phyloP scores from a whole-genome alignment of 2,329 filamentous ascomycete genomes.

The Allantophomopsis cytisporea region DNA sequence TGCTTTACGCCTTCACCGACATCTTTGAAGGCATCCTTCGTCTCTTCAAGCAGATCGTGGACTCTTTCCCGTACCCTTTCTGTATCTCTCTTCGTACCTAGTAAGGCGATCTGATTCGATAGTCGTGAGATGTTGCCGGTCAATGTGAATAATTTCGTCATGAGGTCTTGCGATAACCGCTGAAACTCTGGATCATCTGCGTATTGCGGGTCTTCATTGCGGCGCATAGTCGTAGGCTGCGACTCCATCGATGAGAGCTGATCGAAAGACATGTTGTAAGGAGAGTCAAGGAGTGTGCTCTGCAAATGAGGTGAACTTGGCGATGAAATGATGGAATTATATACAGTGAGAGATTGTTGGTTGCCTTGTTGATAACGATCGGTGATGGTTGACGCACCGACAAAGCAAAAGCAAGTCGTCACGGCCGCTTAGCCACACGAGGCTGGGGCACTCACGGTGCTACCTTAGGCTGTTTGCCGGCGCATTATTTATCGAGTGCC shows the following conservation, averaged over 20 bases:
- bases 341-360: too few species aligned
- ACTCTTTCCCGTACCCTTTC: slow-evolving; percentile 84
- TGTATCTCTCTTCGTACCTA: slow-evolving; percentile 86
- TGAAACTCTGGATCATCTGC: slow-evolving; percentile 89
- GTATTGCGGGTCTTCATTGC: slow-evolving; percentile 61
- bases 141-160: slow-evolving; percentile 78
- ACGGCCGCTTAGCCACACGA: too few species aligned
- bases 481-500: too few species aligned
- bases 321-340: too few species aligned
- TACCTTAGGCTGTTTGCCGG: too few species aligned
- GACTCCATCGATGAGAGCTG: slow-evolving; percentile 75
- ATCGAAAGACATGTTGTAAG: slow-evolving; percentile 70
- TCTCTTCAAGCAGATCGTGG: slow-evolving; percentile 76
- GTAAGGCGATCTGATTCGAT: slow-evolving; percentile 67
- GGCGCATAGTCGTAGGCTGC: slow-evolving; percentile 54
- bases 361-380: too few species aligned
- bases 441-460: too few species aligned
- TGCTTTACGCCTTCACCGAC: slow-evolving; percentile 91
- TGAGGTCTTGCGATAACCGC: slow-evolving; percentile 67
- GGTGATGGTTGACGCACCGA: too few species aligned
- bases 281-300: neutral
- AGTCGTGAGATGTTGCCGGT: slow-evolving; percentile 80
- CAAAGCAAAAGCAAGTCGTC: too few species aligned
- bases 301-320: neutral
- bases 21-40: slow-evolving; percentile 74